Conservation (phyloP, 495 filamentous ascomycete species). For the Halenospora varia region DNA sequence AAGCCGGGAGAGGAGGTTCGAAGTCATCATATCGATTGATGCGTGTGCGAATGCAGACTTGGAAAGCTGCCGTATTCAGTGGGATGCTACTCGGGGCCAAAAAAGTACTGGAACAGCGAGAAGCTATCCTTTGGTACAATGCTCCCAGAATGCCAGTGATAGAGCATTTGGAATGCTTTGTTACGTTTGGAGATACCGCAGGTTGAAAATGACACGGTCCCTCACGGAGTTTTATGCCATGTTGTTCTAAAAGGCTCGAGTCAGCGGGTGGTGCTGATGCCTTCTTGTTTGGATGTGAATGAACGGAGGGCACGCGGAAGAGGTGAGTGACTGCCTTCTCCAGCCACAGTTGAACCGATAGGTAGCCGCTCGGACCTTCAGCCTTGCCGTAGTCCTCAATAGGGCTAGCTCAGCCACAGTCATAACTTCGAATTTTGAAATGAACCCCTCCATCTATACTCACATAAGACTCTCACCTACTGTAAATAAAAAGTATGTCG, state of each 20-base stretch:
- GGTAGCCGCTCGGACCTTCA: not conserved
- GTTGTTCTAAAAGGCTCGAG: constrained; percentile 4
- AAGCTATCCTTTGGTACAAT: constrained; percentile 9
- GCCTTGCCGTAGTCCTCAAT: not conserved
- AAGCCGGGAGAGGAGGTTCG: constrained; percentile 72
- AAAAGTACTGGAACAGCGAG: not conserved
- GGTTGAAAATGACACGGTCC: not conserved
- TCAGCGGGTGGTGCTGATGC: constrained; percentile 4
- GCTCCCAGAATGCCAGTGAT: not conserved
- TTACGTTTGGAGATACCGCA: not conserved
- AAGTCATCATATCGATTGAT: constrained; percentile 51
- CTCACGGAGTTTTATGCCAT: constrained; percentile 7
- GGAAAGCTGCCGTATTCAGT: not conserved
- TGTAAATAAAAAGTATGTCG: too few species aligned
- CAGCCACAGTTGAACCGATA: not conserved
- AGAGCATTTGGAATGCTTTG: constrained; percentile 9
- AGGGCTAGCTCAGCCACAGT: not conserved
- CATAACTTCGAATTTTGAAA: too few species aligned
- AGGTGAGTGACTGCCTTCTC: constrained; percentile 1
- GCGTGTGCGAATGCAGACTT: not conserved
- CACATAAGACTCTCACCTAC: too few species aligned
- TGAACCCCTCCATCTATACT: too few species aligned
- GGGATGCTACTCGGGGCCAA: not conserved
- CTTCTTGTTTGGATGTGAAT: not conserved
- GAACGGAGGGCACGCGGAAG: not conserved